Evolutionary conservation across 371 early-diverging fungal genomes (phyloP).

Genomic region (Rhizopus delemar): DNA sequence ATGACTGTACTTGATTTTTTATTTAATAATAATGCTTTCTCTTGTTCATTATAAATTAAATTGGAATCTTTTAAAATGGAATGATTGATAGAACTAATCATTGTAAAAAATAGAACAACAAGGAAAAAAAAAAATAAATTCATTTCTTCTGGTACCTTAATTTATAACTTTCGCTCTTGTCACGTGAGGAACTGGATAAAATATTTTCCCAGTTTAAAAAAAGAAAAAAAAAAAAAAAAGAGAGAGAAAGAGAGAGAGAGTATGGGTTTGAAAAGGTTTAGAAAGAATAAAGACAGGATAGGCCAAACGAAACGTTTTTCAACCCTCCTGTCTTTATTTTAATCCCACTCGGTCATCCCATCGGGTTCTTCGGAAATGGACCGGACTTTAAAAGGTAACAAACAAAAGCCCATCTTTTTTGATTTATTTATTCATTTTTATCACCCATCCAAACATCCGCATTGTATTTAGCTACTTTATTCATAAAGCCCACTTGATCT

Average conservation of each 20-base stretch:
- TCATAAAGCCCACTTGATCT: slow-evolving; percentile 67
- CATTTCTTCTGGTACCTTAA: slow-evolving; percentile 6
- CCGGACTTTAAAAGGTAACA: no score
- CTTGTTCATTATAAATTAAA: not conserved
- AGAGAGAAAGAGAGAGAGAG: no score
- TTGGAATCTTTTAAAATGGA: not conserved
- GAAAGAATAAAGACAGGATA: no score
- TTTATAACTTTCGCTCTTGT: not conserved
- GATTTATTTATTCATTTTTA: slow-evolving; percentile 7
- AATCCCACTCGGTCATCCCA: no score
- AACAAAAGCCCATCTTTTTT: not conserved
- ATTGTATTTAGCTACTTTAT: slow-evolving; percentile 61
- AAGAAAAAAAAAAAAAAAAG: no score
- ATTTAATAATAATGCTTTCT: not conserved
- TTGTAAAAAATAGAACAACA: not conserved
- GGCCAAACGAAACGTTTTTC: no score
- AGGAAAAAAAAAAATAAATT: slow-evolving; percentile 1
- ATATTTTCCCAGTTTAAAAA: not conserved
- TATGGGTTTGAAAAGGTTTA: no score
- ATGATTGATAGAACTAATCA: not conserved
- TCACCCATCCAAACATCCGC: slow-evolving; percentile 37
- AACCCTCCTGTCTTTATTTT: no score
- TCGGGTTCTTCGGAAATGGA: no score
- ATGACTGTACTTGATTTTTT: not conserved
- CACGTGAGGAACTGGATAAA: slow-evolving; percentile 3